Conservation (phyloP, 352 stramenopile species). For the Pythium graminicola region DNA sequence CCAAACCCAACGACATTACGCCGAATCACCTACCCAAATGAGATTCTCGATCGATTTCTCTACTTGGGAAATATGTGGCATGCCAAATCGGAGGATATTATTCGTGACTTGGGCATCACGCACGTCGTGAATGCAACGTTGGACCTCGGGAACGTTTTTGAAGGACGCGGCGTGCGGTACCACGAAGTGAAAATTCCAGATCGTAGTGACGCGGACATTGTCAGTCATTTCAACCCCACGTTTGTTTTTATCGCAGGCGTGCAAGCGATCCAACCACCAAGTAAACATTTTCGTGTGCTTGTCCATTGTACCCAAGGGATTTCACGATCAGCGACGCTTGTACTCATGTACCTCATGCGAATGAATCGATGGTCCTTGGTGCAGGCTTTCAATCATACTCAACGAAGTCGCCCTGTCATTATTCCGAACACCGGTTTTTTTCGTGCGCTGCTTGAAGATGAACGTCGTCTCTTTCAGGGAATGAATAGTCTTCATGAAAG, state of each 20-base stretch:
- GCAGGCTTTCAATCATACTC: slow-evolving; percentile 52
- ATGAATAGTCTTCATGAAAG: slow-evolving; percentile 39
- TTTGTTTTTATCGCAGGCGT: slow-evolving; percentile 40
- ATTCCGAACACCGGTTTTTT: slow-evolving; percentile 64
- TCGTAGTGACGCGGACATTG: slow-evolving; percentile 36
- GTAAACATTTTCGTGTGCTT: slow-evolving; percentile 34
- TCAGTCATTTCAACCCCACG: slow-evolving; percentile 34
- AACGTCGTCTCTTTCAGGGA: slow-evolving; percentile 37
- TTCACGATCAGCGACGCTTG: slow-evolving; percentile 58
- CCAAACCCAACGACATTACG: not conserved
- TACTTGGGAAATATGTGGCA: slow-evolving; percentile 78
- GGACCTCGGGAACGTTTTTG: slow-evolving; percentile 52
- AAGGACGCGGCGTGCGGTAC: slow-evolving; percentile 40
- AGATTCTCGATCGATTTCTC: slow-evolving; percentile 55
- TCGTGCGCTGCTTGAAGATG: slow-evolving; percentile 36
- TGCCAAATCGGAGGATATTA: slow-evolving; percentile 40
- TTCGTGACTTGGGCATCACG: slow-evolving; percentile 59
- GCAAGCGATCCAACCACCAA: slow-evolving; percentile 11
- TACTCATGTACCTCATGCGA: slow-evolving; percentile 68
- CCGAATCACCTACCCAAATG: slow-evolving; percentile 62
- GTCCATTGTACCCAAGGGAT: slow-evolving; percentile 73
- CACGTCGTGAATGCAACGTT: slow-evolving; percentile 62
- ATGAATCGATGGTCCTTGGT: slow-evolving; percentile 46
- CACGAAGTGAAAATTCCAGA: slow-evolving; percentile 59
- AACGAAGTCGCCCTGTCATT: slow-evolving; percentile 39